phyloP scores from a whole-genome alignment of 345 rosid species.

The Trapa incisa region DNA sequence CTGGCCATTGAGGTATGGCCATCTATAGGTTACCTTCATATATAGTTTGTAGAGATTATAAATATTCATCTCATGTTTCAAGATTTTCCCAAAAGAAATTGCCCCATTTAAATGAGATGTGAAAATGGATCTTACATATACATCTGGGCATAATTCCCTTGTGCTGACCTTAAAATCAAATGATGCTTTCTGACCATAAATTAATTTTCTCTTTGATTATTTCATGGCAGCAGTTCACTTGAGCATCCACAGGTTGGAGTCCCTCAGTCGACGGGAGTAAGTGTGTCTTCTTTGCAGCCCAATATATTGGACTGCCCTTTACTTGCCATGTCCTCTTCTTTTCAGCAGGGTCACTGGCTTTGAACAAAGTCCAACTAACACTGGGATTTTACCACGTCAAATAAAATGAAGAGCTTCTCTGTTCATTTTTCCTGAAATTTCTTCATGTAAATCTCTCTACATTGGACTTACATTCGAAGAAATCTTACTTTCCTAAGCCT shows the following conservation, averaged over 20 bases:
- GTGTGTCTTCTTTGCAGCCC: conserved; percentile 54
- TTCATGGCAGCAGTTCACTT: conserved; percentile 37
- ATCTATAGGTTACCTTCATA: no score
- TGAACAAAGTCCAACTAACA: conserved; percentile 11
- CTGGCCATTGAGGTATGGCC: no score
- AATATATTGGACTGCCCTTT: conserved; percentile 49
- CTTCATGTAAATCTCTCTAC: conserved; percentile 10
- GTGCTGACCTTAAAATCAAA: no score
- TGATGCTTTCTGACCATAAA: no score
- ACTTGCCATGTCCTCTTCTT: conserved; percentile 26
- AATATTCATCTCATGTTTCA: no score
- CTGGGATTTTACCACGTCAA: neutral
- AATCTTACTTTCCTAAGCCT: neutral
- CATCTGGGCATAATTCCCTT: neutral
- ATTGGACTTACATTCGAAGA: neutral
- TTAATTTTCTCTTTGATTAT: no score
- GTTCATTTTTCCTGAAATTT: neutral
- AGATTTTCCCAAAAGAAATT: no score
- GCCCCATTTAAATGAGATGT: no score
- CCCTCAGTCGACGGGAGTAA: conserved; percentile 49
- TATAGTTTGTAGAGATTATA: no score
- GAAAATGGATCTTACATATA: neutral
- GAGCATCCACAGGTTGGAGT: conserved; percentile 56
- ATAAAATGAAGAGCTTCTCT: conserved; percentile 8
- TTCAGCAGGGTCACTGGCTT: conserved; percentile 19